These are phyloP conservation scores for Ophiostoma himal-ulmi DNA, from an alignment of 2,329 filamentous ascomycete species.

Conservation along the genomic window DNA sequence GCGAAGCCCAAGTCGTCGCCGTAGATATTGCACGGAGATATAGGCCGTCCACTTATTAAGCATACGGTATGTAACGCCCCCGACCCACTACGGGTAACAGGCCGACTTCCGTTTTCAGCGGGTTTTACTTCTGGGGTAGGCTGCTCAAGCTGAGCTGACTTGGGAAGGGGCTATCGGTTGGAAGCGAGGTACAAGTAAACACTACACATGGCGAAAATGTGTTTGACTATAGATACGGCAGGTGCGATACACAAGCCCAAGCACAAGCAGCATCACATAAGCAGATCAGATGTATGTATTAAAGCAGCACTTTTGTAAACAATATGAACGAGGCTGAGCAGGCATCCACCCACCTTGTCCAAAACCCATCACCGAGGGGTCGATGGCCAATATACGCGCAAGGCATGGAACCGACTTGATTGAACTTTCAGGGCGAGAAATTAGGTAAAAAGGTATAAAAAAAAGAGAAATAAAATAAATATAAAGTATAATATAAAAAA, in stretches of 20 bases:
- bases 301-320: background rate
- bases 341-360: background rate
- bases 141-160: background rate
- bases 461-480: background rate
- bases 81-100: background rate
- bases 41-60: background rate
- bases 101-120: background rate
- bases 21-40: background rate
- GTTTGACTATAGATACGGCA: background rate
- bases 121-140: background rate
- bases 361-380: background rate
- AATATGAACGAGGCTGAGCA: conserved; percentile 5
- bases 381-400: background rate
- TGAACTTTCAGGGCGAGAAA: background rate
- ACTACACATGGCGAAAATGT: background rate
- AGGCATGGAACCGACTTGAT: background rate
- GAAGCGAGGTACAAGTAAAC: background rate
- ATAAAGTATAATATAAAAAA: background rate
- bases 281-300: background rate
- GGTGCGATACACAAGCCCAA: background rate
- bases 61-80: background rate
- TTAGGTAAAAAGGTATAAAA: background rate
- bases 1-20: background rate
- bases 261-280: background rate
- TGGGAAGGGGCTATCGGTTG: background rate